Evolutionary conservation across 2,329 filamentous ascomycete genomes (phyloP).

Genomic region (Calonectria fujianensis): DNA sequence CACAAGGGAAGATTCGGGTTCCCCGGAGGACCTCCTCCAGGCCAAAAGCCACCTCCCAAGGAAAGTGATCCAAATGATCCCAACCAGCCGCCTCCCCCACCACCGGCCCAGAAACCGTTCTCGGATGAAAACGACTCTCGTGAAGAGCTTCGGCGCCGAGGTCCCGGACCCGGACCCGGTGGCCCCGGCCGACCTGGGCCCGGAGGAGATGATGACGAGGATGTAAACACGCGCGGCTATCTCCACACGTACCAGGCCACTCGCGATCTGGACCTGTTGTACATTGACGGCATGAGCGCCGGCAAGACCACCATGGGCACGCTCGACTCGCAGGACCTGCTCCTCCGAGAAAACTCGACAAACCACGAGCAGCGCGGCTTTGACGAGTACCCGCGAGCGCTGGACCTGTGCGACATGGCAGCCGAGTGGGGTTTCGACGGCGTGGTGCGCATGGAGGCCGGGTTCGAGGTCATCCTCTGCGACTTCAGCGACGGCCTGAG

Average conservation of each 20-base stretch:
- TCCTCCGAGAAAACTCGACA: slow-evolving; percentile 69
- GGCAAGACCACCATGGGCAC: slow-evolving; percentile 80
- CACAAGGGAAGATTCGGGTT: slow-evolving; percentile 16
- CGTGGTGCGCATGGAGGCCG: slow-evolving; percentile 80
- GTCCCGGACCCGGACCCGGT: background rate
- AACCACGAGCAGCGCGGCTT: slow-evolving; percentile 43
- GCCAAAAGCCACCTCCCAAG: background rate
- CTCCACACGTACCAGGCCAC: slow-evolving; percentile 80
- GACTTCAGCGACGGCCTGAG: slow-evolving; percentile 71
- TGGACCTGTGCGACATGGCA: slow-evolving; percentile 73
- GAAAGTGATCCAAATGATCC: slow-evolving; percentile 13
- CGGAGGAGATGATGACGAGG: slow-evolving; percentile 32
- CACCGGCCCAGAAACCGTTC: slow-evolving; percentile 20
- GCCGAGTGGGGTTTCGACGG: slow-evolving; percentile 76
- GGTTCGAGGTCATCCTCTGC: slow-evolving; percentile 83
- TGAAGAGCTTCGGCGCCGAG: slow-evolving; percentile 38
- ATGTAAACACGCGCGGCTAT: slow-evolving; percentile 68
- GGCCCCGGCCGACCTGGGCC: slow-evolving; percentile 12
- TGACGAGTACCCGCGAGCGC: slow-evolving; percentile 72
- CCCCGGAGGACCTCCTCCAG: slow-evolving; percentile 3
- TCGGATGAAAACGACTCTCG: slow-evolving; percentile 19
- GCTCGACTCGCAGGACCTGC: slow-evolving; percentile 78
- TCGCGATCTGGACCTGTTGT: slow-evolving; percentile 76
- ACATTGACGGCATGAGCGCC: slow-evolving; percentile 82
- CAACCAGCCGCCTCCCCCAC: slow-evolving; percentile 23